A percentile compares a stretch with the other conserved stretches of the same genome.
Evolutionary conservation across 176 grass and related monocot species (phyloP).

Genomic region (Thalia dealbata): DNA sequence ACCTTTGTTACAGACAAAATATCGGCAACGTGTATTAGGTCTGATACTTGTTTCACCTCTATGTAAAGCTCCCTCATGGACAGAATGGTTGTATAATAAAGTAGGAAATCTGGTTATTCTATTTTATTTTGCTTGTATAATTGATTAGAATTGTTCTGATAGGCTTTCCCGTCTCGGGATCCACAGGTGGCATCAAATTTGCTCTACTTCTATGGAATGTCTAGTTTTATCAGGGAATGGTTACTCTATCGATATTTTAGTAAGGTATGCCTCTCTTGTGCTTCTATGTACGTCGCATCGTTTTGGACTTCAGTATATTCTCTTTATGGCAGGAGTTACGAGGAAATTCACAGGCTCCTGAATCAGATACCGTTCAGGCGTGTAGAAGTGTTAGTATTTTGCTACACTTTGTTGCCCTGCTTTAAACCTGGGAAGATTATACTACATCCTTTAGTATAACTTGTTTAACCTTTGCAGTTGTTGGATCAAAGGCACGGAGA

Average conservation of each 20-base stretch:
- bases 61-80: constrained; percentile 81
- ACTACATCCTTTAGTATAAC: neutral
- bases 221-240: constrained; percentile 62
- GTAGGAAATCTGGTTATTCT: too few relatives aligned
- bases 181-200: constrained; percentile 69
- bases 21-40: constrained; percentile 76
- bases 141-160: neutral
- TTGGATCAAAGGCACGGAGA: constrained; percentile 65
- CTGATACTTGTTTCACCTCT: constrained; percentile 86
- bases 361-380: neutral
- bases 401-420: too few relatives aligned
- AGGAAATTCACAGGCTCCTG: neutral
- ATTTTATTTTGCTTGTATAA: neutral
- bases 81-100: constrained; percentile 69
- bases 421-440: too few relatives aligned
- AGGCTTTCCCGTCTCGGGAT: neutral
- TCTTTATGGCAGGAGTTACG: too few relatives aligned
- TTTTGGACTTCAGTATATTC: too few relatives aligned
- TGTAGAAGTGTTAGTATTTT: too few relatives aligned
- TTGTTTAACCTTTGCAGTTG: constrained; percentile 40
- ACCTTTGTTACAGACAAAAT: constrained; percentile 52
- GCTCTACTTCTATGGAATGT: constrained; percentile 91
- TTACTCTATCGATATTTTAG: constrained; percentile 79
- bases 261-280: neutral
- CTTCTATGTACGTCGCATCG: too few relatives aligned